Evolutionary conservation across 1,284 basidiomycete species (phyloP).

Genomic region (Malassezia obtusa): DNA sequence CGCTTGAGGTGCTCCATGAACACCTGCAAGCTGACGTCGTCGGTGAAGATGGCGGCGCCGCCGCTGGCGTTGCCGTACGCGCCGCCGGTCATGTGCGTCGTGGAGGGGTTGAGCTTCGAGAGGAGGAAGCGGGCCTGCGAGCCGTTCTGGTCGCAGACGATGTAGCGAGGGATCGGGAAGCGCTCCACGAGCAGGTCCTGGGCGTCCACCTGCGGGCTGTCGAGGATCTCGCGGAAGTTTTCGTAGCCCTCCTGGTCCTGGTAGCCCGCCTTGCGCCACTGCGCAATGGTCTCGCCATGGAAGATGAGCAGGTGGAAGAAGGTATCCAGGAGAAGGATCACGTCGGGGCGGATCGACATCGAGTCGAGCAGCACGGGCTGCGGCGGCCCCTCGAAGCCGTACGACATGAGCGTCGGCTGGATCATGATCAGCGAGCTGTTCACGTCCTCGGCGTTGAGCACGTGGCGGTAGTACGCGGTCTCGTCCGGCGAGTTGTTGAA

Average conservation of each 20-base stretch:
- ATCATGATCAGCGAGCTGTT: conserved; percentile 99
- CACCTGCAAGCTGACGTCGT: conserved; percentile 63
- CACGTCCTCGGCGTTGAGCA: conserved; percentile 93
- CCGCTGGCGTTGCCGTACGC: conserved; percentile 51
- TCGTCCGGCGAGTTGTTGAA: conserved; percentile 99
- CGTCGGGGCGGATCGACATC: conserved; percentile 92
- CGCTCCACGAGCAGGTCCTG: conserved; percentile 81
- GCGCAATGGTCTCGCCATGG: conserved; percentile 92
- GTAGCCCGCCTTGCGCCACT: conserved; percentile 98
- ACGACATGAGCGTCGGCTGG: conserved; percentile 98
- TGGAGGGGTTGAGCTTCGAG: conserved; percentile 92
- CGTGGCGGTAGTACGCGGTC: conserved; percentile 96
- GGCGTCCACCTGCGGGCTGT: conserved; percentile 62
- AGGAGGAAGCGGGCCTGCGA: conserved; percentile 94
- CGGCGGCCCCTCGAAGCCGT: conserved; percentile 78
- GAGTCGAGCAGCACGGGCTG: conserved; percentile 94
- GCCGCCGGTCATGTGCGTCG: conserved; percentile 79
- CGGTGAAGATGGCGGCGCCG: conserved; percentile 94
- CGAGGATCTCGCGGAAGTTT: conserved; percentile 90
- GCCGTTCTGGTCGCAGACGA: conserved; percentile 94
- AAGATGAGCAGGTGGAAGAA: conserved; percentile 99
- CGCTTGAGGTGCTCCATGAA: conserved; percentile 51
- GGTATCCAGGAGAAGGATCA: conserved; percentile 93
- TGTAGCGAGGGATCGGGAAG: conserved; percentile 92
- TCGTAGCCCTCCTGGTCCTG: conserved; percentile 99